phyloP scores from a whole-genome alignment of 495 filamentous ascomycete genomes.

The Articulospora tetracladia region DNA sequence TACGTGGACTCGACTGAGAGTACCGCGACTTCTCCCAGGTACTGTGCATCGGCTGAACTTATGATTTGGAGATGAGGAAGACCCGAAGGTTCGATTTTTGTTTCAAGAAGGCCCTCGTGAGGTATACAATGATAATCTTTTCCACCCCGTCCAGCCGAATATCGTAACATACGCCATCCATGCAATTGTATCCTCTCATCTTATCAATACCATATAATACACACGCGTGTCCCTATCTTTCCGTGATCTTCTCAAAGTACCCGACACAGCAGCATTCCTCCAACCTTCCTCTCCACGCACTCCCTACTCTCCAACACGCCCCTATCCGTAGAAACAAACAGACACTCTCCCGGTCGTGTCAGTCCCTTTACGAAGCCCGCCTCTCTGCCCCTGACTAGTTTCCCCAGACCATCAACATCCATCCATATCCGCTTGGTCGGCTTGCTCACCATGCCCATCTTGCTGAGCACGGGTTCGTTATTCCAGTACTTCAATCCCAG shows the following conservation, averaged over 20 bases:
- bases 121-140: background rate
- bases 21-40: too few relatives aligned
- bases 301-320: constrained; percentile 86
- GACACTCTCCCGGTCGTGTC: constrained; percentile 72
- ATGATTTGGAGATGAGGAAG: too few relatives aligned
- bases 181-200: background rate
- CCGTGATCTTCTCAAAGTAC: constrained; percentile 36
- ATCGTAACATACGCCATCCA: background rate
- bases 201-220: background rate
- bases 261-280: constrained; percentile 79
- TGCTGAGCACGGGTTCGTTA: constrained; percentile 74
- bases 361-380: constrained; percentile 65
- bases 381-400: constrained; percentile 62
- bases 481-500: constrained; percentile 92
- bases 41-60: too few relatives aligned
- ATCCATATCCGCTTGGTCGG: constrained; percentile 71
- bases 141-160: background rate
- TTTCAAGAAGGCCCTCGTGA: too few relatives aligned
- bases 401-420: constrained; percentile 51
- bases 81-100: too few relatives aligned
- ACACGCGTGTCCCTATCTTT: background rate
- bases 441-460: constrained; percentile 67
- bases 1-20: too few relatives aligned
- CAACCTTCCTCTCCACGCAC: constrained; percentile 78
- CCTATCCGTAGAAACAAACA: constrained; percentile 74